Evolutionary conservation across 306 rosid genomes (phyloP).

Genomic region (Cucumis cinereus): DNA sequence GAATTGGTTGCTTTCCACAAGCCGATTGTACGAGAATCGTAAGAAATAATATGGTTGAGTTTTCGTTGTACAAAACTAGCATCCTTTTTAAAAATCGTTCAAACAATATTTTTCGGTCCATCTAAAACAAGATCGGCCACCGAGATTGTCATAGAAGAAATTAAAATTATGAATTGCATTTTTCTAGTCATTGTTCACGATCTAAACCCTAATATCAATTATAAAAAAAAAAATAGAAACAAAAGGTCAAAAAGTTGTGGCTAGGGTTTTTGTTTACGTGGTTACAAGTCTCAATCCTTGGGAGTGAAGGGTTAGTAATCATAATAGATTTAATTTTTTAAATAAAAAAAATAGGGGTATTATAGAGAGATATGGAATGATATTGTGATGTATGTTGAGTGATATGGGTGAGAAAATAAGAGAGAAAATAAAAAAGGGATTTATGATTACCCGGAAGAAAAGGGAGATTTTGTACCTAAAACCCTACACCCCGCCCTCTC

Average conservation of each 20-base stretch:
- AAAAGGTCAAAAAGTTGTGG: conserved; percentile 12
- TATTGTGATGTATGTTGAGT: conserved; percentile 64
- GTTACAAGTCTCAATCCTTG: conserved; percentile 39
- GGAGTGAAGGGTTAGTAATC: conserved; percentile 12
- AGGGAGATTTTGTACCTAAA: conserved; percentile 37
- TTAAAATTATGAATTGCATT: background rate
- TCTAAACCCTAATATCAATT: background rate
- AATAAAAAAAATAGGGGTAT: background rate
- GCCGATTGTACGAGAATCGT: background rate
- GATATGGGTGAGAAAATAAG: conserved; percentile 75
- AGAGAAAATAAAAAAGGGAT: too few relatives aligned
- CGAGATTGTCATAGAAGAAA: too few relatives aligned
- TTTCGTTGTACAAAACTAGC: too few relatives aligned
- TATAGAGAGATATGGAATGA: conserved; percentile 32
- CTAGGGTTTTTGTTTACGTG: conserved; percentile 35
- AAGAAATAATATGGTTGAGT: too few relatives aligned
- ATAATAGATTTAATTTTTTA: conserved; percentile 7
- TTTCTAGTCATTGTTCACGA: background rate
- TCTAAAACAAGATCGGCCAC: too few relatives aligned
- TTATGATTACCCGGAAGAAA: conserved; percentile 94
- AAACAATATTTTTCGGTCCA: too few relatives aligned
- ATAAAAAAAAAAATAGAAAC: background rate
- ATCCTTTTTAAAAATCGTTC: too few relatives aligned
- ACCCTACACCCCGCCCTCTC: background rate
- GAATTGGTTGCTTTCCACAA: background rate